Evolutionary conservation across 2,329 filamentous ascomycete species (phyloP).

Genomic region (Aspergillus clavatus): DNA sequence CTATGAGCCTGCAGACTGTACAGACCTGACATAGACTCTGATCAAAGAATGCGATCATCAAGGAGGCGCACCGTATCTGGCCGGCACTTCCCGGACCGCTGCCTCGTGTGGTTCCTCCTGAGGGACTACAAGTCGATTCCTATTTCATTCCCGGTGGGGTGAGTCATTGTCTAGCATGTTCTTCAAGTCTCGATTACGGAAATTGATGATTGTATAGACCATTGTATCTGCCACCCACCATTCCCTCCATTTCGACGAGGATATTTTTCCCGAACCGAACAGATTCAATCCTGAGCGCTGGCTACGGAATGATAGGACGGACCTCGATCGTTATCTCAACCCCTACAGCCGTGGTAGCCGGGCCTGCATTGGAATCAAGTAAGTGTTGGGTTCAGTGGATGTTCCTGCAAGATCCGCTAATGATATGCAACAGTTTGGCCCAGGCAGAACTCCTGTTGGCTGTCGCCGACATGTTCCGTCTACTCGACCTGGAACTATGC

Average conservation of each 20-base stretch:
- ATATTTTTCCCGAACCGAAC: background rate
- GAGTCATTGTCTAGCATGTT: background rate
- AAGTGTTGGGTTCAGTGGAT: background rate
- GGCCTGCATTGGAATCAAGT: slow-evolving; percentile 4
- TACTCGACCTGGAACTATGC: slow-evolving; percentile 7
- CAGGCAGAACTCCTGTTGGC: slow-evolving; percentile 2
- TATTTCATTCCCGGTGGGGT: background rate
- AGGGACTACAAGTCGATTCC: background rate
- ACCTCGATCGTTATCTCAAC: slow-evolving; percentile 1
- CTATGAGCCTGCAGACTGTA: background rate
- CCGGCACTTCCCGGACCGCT: slow-evolving; percentile 1
- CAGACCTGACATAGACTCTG: background rate
- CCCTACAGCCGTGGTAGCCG: slow-evolving; percentile 4
- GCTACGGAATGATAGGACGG: background rate
- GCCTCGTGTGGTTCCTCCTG: background rate
- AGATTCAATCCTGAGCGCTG: background rate
- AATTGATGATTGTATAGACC: background rate
- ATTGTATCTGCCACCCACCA: slow-evolving; percentile 5
- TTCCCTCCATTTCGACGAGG: background rate
- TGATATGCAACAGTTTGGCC: slow-evolving; percentile 1
- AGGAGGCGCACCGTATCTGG: slow-evolving; percentile 3
- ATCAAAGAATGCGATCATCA: slow-evolving; percentile 2
- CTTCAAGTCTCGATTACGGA: too few species aligned
- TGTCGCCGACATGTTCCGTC: slow-evolving; percentile 9
- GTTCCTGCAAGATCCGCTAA: background rate